A percentile compares a stretch with the other conserved stretches of the same genome.
Conservation (phyloP, 176 grass and related monocot species). For the Poa annua region DNA sequence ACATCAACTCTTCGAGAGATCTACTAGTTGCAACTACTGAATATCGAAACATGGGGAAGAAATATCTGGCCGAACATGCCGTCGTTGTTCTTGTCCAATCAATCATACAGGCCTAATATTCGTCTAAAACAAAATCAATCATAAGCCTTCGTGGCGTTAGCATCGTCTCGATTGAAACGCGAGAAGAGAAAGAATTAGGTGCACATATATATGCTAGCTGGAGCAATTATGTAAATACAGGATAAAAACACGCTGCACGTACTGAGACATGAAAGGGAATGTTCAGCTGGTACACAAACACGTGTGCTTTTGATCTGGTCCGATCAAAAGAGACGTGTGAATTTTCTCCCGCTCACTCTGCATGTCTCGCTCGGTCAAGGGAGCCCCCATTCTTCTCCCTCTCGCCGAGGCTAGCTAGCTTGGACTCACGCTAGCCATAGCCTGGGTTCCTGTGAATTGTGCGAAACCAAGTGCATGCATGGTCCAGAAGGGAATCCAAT, state of each 20-base stretch:
- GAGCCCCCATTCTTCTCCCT: background rate
- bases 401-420: background rate
- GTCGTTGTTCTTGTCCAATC: background rate
- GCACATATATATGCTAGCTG: background rate
- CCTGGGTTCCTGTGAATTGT: background rate
- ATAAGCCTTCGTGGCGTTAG: background rate
- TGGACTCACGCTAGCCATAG: background rate
- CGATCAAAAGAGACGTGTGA: constrained; percentile 37
- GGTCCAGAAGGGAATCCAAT: constrained; percentile 42
- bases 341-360: background rate
- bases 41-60: background rate
- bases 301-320: constrained; percentile 36
- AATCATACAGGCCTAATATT: background rate
- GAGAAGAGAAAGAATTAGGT: background rate
- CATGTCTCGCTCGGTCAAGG: background rate
- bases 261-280: constrained; percentile 40
- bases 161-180: background rate
- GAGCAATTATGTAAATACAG: constrained; percentile 26
- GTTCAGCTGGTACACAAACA: constrained; percentile 18
- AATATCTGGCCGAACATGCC: background rate
- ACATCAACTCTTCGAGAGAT: background rate
- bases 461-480: constrained; percentile 19
- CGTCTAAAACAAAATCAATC: constrained; percentile 5
- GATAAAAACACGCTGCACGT: constrained; percentile 2
- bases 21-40: background rate